Evolutionary conservation across 371 early-diverging fungal species (phyloP), one percentile per base, ranked within the genome.

Genomic region (Enterospora canceri): DNA sequence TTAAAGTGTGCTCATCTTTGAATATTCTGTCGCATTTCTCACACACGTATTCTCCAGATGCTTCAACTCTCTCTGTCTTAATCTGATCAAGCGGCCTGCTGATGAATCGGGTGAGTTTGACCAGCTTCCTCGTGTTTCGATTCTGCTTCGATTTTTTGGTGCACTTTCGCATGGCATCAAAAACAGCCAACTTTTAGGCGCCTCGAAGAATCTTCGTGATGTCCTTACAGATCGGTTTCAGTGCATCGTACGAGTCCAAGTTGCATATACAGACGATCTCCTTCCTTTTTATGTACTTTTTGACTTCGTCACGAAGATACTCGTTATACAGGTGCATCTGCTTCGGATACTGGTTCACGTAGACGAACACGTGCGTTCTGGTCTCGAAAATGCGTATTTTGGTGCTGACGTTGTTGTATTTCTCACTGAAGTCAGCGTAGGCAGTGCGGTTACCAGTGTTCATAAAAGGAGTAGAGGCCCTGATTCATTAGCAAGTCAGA

Each of bases 271-370:
- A 62, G 0, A 40, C 35, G 16, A 73, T 32, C 33, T 68, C 32
- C 40, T 62, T 62, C 29, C 67, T 67, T 26, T 68, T 68, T 16
- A 56, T 58, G 33, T 49, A 35, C 3, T 31, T 60, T 1, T 21
- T 12, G 24, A 73, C n/a, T 4, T 51, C 31, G 18, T 64, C 64
- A 32, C 58, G 67, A 1, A 73, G 46, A 3, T 55, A 48, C 5
- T 73, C 69, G 47, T 68, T 67, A 28, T 63, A 73, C 47, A 73
- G 49, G 34, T 73, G 70, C 4, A 73, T 65, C 56, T 65, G 40
- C 28, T 53, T 50, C 31, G 60, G 57, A 12, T 28, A 26, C 58
- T 73, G 73, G 46, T 61, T 65, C 49, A 73, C 55, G 62, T 65
- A 73, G 50, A 73, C 60, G 56, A 73, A 73, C 34, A 68, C 56